These are phyloP conservation scores for Wickerhamomyces canadensis DNA, from an alignment of 805 yeast genomes.

Conservation along the genomic window DNA sequence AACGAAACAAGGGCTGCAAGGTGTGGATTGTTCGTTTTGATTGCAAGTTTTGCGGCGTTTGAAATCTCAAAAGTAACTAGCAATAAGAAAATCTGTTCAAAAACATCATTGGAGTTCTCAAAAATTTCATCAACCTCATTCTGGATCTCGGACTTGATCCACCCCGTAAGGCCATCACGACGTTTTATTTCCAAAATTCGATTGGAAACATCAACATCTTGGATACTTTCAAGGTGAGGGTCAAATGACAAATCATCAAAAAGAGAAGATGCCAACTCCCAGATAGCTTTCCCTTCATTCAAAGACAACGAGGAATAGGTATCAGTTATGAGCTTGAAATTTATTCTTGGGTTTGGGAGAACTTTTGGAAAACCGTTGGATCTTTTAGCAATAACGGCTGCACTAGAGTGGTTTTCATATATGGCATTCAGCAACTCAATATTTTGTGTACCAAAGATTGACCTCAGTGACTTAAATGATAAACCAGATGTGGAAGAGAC, in stretches of 20 bases:
- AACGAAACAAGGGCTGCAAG: constrained; percentile 65
- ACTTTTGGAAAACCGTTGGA: constrained; percentile 33
- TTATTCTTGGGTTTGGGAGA: constrained; percentile 23
- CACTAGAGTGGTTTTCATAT: constrained; percentile 21
- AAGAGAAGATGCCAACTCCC: constrained; percentile 59
- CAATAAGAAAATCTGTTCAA: constrained; percentile 46
- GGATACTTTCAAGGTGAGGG: constrained; percentile 16
- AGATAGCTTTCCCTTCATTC: constrained; percentile 28
- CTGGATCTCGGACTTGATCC: constrained; percentile 48
- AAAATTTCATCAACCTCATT: constrained; percentile 25
- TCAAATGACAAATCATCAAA: constrained; percentile 39
- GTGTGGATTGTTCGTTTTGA: constrained; percentile 59
- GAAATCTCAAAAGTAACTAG: constrained; percentile 52
- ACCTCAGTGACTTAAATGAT: background rate
- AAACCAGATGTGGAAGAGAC: background rate
- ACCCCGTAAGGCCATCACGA: constrained; percentile 42
- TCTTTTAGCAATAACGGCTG: constrained; percentile 23
- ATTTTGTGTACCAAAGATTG: constrained; percentile 5
- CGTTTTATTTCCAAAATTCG: constrained; percentile 30
- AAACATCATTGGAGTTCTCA: constrained; percentile 33
- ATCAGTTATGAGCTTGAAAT: constrained; percentile 27
- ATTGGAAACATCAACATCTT: constrained; percentile 17
- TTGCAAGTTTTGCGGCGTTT: constrained; percentile 58
- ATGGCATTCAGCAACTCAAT: constrained; percentile 11
- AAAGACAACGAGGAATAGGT: constrained; percentile 12